Conservation (phyloP, 225 moss, liverwort and hornwort genomes). For the Polytrichum commune region DNA sequence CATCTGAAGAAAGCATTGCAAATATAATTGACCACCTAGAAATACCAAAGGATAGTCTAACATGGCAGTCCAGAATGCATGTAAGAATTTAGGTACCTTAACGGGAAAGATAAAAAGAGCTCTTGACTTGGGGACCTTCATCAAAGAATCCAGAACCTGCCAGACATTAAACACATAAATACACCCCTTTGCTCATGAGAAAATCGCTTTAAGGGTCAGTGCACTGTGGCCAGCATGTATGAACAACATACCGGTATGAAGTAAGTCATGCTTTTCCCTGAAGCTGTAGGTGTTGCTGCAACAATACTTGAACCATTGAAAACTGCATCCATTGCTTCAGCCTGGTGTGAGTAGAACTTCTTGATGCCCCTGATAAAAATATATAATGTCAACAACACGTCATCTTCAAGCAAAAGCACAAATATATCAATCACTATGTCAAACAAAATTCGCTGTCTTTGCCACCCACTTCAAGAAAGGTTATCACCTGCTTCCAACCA, state of each 20-base stretch:
- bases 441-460: no score
- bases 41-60: no score
- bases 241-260: conserved; percentile 40
- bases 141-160: conserved; percentile 59
- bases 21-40: no score
- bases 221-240: not conserved
- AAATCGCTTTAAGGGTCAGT: not conserved
- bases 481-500: no score
- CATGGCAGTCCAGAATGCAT: no score
- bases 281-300: conserved; percentile 69
- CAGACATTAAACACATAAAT: conserved; percentile 7
- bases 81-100: conserved; percentile 23
- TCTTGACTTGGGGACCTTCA: conserved; percentile 54
- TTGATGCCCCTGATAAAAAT: conserved; percentile 37
- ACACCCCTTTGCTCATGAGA: not conserved
- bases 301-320: conserved; percentile 69
- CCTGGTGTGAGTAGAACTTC: conserved; percentile 58
- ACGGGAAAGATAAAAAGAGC: conserved; percentile 62
- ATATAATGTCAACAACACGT: no score
- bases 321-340: conserved; percentile 58
- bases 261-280: conserved; percentile 72
- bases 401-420: no score
- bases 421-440: no score
- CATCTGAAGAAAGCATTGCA: no score
- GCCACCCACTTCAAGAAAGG: no score